Evolutionary conservation across 305 asterid genomes (phyloP), one percentile per base, ranked within the genome.

Genomic region (Solanum hybrid): DNA sequence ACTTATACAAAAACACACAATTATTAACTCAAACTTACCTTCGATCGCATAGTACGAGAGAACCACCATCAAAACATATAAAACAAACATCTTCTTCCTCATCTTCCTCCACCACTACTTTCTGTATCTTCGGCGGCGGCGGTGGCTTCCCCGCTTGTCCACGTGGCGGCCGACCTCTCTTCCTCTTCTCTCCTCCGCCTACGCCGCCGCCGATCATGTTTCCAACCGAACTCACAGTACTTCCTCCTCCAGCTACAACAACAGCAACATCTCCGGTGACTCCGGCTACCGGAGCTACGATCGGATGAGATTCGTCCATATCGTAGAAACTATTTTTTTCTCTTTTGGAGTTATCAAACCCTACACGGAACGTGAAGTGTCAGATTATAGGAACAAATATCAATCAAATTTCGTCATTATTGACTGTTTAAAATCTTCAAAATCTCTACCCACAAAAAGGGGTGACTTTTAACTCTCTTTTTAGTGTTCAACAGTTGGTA

Each of bases 21-120:
- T 14, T 29, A 32, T 71, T 26, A 76, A 76, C 40, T 32, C 42
- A 35, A 75, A 92, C 98, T 94, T 93, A 96, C 98, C 92, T 94
- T 91, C 95, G 95, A 93, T 96, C 98, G 88, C 98, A 96, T 51
- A 96, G 94, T 10, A 96, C 97, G 27, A 96, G 93, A 27, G 94
- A 92, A 64, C 98, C 98, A 34, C 98, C 98, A 89, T 96, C 98
- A 46, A 95, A 96, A 93, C 98, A 96, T 72, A 96, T 94, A 76
- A 96, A 96, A 90, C 98, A 96, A 88, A 96, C 97, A 88, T 94
- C 98, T 72, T 95, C 98, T 66, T 92, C 98, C 89, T 94, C 95
- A 31, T 85, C 76, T 24, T 56, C 76, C n/a, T 85, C 76, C 75
- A 31, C 86, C 12, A 51, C 36, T 4, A 37, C 76, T 85, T n/a